Conservation (phyloP, 1,284 basidiomycete species). For the Apiotrichum brassicae region DNA sequence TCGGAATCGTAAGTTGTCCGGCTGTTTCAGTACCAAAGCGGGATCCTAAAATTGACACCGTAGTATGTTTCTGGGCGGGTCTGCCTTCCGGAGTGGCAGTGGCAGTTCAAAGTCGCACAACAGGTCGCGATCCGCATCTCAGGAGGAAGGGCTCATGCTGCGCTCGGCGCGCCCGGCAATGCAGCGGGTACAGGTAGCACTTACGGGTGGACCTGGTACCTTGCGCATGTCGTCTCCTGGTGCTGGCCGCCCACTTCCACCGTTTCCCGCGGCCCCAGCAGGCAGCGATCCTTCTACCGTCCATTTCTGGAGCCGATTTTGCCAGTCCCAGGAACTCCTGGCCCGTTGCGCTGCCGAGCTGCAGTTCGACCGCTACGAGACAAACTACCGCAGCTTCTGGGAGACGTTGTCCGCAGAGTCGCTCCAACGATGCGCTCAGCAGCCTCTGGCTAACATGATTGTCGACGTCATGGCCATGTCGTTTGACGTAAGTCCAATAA, state of each 20-base stretch:
- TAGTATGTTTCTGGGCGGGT: slow-evolving; percentile 1
- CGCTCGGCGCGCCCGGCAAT: slow-evolving; percentile 13
- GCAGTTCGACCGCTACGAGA: slow-evolving; percentile 32
- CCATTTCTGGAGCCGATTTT: slow-evolving; percentile 31
- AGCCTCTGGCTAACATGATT: slow-evolving; percentile 12
- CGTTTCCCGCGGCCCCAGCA: slow-evolving; percentile 24
- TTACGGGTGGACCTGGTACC: slow-evolving; percentile 1
- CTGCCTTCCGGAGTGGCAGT: neutral
- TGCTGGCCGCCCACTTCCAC: slow-evolving; percentile 15
- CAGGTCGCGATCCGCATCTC: slow-evolving; percentile 11
- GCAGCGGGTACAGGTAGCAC: slow-evolving; percentile 2
- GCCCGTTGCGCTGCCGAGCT: slow-evolving; percentile 20
- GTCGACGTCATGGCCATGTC: slow-evolving; percentile 14
- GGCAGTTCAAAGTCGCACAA: neutral
- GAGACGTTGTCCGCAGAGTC: slow-evolving; percentile 14
- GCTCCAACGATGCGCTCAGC: slow-evolving; percentile 19
- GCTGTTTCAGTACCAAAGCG: too few relatives aligned
- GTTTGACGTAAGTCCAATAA: neutral
- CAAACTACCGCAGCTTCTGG: slow-evolving; percentile 35
- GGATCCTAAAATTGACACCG: too few relatives aligned
- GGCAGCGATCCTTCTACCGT: slow-evolving; percentile 8
- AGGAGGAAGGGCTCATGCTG: slow-evolving; percentile 9
- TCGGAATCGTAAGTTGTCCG: slow-evolving; percentile 7
- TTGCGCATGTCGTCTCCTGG: slow-evolving; percentile 3
- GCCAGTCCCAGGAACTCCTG: slow-evolving; percentile 28